These are phyloP conservation scores for Areca catechu DNA, from an alignment of 176 grass and related monocot genomes.

Conservation along the genomic window DNA sequence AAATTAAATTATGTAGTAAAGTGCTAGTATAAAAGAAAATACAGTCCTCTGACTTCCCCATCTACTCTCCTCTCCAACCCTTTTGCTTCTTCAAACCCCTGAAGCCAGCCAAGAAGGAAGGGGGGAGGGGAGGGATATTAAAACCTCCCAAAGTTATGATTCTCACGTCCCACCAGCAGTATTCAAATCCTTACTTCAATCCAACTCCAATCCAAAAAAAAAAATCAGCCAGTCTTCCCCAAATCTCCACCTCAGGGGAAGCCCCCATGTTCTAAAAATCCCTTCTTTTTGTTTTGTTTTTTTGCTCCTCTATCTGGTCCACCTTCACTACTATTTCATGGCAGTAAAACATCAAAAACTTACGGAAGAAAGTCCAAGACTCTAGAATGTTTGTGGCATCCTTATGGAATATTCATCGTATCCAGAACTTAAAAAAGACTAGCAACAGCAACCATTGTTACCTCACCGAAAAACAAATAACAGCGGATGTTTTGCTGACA, in stretches of 20 bases:
- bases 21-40: too few species aligned
- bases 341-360: too few species aligned
- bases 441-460: too few species aligned
- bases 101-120: conserved; percentile 1
- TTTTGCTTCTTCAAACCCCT: not conserved
- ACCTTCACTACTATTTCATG: conserved; percentile 33
- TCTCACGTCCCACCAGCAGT: conserved; percentile 22
- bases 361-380: too few species aligned
- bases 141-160: conserved; percentile 28
- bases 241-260: conserved; percentile 5
- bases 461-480: too few species aligned
- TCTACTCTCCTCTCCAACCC: too few species aligned
- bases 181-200: conserved; percentile 71
- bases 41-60: too few species aligned
- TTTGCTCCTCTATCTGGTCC: conserved; percentile 3
- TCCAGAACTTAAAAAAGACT: too few species aligned
- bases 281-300: conserved; percentile 18
- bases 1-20: too few species aligned
- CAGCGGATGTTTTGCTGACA: too few species aligned
- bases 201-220: conserved; percentile 69
- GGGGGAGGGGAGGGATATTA: conserved; percentile 7
- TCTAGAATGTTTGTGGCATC: too few species aligned
- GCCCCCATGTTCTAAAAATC: conserved; percentile 28
- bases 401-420: too few species aligned
- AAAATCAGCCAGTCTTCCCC: conserved; percentile 14